These are phyloP conservation scores for Cladosporium sphaerospermum DNA, from an alignment of 2,329 filamentous ascomycete genomes.

Conservation along the genomic window DNA sequence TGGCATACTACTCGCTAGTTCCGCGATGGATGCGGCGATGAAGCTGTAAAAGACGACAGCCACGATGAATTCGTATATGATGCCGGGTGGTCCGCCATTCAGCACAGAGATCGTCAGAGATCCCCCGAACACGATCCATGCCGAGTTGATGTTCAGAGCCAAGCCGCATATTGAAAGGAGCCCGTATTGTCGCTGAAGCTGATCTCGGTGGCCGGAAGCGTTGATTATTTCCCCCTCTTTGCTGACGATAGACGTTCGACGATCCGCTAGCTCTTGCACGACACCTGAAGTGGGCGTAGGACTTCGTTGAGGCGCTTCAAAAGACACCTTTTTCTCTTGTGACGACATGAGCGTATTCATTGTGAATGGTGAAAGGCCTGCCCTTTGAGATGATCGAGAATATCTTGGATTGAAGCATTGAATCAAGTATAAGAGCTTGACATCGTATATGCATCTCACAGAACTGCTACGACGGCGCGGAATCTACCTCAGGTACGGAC, in stretches of 20 bases:
- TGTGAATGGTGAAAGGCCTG: too few relatives aligned
- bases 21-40: constrained; percentile 30
- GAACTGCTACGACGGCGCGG: too few relatives aligned
- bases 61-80: constrained; percentile 33
- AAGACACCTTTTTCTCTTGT: neutral
- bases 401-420: too few relatives aligned
- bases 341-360: too few relatives aligned
- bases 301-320: neutral
- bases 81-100: constrained; percentile 33
- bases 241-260: constrained; percentile 21
- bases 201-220: constrained; percentile 58
- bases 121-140: constrained; percentile 59
- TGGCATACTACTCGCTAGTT: constrained; percentile 29
- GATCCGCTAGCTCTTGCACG: constrained; percentile 9
- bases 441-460: too few relatives aligned
- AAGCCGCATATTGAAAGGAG: constrained; percentile 52
- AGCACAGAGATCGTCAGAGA: constrained; percentile 50
- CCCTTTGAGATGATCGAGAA: too few relatives aligned
- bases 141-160: constrained; percentile 51
- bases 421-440: too few relatives aligned
- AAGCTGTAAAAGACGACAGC: constrained; percentile 31
- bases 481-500: too few relatives aligned
- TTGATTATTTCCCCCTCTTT: constrained; percentile 48
- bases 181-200: constrained; percentile 58
- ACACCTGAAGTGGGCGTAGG: neutral